Evolutionary conservation across 768 basidiomycete species (phyloP).

Genomic region (Rhodosporidiobolus sp.): DNA sequence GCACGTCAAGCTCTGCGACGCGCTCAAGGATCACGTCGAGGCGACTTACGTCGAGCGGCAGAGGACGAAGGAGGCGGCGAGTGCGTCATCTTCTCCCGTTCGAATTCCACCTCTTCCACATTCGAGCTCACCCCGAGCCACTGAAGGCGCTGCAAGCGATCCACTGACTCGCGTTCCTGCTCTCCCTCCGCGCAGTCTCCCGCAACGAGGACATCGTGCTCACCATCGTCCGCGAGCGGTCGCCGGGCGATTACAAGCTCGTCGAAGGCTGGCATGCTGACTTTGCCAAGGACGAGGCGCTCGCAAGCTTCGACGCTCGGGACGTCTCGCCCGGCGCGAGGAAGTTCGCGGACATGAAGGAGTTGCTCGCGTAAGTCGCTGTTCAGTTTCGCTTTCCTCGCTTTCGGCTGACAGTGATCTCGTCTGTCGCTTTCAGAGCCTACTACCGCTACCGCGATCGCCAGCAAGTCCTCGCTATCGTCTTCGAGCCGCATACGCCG

Average conservation of each 20-base stretch:
- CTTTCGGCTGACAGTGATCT: too few relatives aligned
- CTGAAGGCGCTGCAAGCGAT: too few relatives aligned
- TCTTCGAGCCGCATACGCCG: slow-evolving; percentile 26
- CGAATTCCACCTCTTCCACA: too few relatives aligned
- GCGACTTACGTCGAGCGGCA: slow-evolving; percentile 28
- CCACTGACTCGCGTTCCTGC: too few relatives aligned
- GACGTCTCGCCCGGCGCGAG: not conserved
- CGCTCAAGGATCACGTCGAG: slow-evolving; percentile 21
- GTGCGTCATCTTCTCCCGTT: not conserved
- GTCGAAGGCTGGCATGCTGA: slow-evolving; percentile 24
- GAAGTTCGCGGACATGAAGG: slow-evolving; percentile 29
- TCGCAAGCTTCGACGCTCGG: too few relatives aligned
- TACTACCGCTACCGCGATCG: slow-evolving; percentile 36
- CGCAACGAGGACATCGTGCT: slow-evolving; percentile 34
- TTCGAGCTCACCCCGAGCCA: not conserved
- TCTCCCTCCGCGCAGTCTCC: slow-evolving; percentile 2
- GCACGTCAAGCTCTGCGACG: slow-evolving; percentile 9
- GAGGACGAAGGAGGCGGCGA: slow-evolving; percentile 17
- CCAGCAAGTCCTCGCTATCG: slow-evolving; percentile 32
- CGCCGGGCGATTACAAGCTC: slow-evolving; percentile 3
- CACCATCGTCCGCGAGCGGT: slow-evolving; percentile 33
- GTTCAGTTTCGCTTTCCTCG: not conserved
- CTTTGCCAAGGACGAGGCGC: not conserved
- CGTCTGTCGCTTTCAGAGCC: slow-evolving; percentile 18
- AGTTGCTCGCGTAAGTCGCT: slow-evolving; percentile 30